Evolutionary conservation across 179 eudicot genomes (phyloP), one percentile per base, ranked within the genome.

Genomic region (Silene noctiflora): DNA sequence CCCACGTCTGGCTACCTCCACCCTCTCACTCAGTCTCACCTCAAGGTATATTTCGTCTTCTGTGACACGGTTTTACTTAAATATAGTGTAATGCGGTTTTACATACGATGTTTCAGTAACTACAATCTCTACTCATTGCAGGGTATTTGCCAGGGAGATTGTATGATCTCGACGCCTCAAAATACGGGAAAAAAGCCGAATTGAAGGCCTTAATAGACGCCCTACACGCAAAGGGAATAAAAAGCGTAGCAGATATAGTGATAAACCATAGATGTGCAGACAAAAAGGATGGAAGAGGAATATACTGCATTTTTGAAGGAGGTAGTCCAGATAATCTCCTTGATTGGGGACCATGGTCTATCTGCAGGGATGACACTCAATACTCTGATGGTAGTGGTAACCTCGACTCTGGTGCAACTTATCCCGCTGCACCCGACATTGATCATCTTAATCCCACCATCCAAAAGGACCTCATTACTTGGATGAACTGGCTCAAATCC

Each of bases 1-100:
- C 93, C 42, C 97, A 92, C 78, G 85, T 92, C 75, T 92, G 97
- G 97, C 86, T 91, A 14, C 97, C 97, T 17, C 97, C 97, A 8
- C 81, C 93, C 6, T 83, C 90, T 27, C 97, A 92, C 4, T 86
- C 96, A 1, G 88, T 79, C 74, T 72, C 88, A 5, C 77, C 88
- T 60, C 88, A 92, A 87, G 97, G 97, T 72, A 55, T 27, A 4
- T n/a, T 29, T 29, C 33, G 33, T 29, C 33, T 29, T 29, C 33
- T 29, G 0, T 29, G 4, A 29, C 33, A 3, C 33, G 4, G 4
- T 29, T 29, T 29, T 29, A 29, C 33, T 3, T 29, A 27, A 29
- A 29, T 29, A 29, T 29, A 25, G 1, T 25, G 27, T n/a, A n/a
- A n/a, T n/a, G n/a, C n/a, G n/a, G n/a, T n/a, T n/a, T n/a, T n/a